Evolutionary conservation across 2,329 filamentous ascomycete species (phyloP).

Genomic region (Cladophialophora yegresii): DNA sequence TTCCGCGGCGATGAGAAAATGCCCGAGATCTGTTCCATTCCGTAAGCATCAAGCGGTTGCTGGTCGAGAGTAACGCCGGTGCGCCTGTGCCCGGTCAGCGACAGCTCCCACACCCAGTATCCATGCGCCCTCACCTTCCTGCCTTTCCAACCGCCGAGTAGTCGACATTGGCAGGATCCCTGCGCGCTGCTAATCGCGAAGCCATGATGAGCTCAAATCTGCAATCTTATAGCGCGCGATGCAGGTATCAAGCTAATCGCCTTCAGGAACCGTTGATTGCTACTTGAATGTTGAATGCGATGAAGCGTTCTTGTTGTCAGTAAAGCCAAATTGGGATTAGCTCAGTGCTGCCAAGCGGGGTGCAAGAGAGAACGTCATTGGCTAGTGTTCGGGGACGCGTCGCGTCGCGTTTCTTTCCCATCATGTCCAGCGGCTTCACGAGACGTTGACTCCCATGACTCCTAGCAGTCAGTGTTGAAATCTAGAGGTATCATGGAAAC

Average conservation of each 20-base stretch:
- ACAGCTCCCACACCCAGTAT: slow-evolving; percentile 6
- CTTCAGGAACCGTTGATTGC: background rate
- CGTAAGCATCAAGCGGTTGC: slow-evolving; percentile 83
- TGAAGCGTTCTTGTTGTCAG: slow-evolving; percentile 10
- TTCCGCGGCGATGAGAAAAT: slow-evolving; percentile 87
- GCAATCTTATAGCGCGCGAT: background rate
- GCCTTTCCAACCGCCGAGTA: slow-evolving; percentile 52
- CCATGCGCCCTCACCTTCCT: slow-evolving; percentile 44
- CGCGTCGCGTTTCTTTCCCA: background rate
- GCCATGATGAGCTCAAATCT: slow-evolving; percentile 23
- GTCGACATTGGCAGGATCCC: slow-evolving; percentile 49
- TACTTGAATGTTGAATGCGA: slow-evolving; percentile 3
- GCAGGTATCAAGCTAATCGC: background rate
- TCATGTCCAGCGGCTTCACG: background rate
- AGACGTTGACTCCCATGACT: background rate
- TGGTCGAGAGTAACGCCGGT: slow-evolving; percentile 83
- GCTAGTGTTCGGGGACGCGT: background rate
- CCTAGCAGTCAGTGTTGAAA: background rate
- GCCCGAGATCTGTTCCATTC: slow-evolving; percentile 81
- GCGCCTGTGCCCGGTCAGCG: slow-evolving; percentile 62
- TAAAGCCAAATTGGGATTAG: slow-evolving; percentile 7
- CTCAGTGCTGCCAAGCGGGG: background rate
- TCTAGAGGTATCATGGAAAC: slow-evolving; percentile 34
- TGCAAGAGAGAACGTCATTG: background rate
- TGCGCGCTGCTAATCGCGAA: slow-evolving; percentile 33